Percentiles rank a stretch among this genome's conserved stretches.
Evolutionary conservation across 1,139 yeast genomes (phyloP).

Genomic region (Yamadazyma taylorii): DNA sequence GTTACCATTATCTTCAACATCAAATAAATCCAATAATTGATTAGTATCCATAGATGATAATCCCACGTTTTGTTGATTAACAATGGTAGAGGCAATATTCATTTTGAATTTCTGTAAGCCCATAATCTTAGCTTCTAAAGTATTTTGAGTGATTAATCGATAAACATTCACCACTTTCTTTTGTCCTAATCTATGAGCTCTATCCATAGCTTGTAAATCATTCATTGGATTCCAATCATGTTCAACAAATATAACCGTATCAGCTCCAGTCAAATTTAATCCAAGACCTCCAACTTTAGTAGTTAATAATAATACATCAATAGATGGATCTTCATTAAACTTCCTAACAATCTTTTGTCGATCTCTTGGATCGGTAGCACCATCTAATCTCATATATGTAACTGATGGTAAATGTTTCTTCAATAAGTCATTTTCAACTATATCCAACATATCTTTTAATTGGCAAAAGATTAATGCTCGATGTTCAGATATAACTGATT

Average conservation of each 20-base stretch:
- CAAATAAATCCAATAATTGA: constrained; percentile 87
- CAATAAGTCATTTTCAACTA: constrained; percentile 87
- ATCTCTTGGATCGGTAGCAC: constrained; percentile 89
- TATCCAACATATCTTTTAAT: constrained; percentile 94
- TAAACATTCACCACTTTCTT: constrained; percentile 96
- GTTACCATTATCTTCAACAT: constrained; percentile 59
- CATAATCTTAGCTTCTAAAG: constrained; percentile 97
- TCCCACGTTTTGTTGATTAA: constrained; percentile 95
- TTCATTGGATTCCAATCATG: constrained; percentile 99
- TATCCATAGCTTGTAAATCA: constrained; percentile 98
- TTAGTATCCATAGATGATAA: constrained; percentile 95
- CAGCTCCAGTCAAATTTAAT: constrained; percentile 95
- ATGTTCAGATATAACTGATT: constrained; percentile 89
- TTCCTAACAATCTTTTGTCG: constrained; percentile 90
- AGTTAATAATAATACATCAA: constrained; percentile 86
- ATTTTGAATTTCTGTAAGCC: constrained; percentile 96
- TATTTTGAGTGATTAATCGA: constrained; percentile 85
- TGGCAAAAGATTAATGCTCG: constrained; percentile 96
- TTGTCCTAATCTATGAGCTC: constrained; percentile 98
- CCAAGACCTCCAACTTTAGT: constrained; percentile 99
- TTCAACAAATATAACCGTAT: constrained; percentile 96
- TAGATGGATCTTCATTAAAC: constrained; percentile 95
- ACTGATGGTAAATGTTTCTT: constrained; percentile 86
- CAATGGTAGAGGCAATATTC: constrained; percentile 95
- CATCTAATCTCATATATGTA: constrained; percentile 93